Evolutionary conservation across 2,329 filamentous ascomycete species (phyloP).

Genomic region (Ascochyta pisi): DNA sequence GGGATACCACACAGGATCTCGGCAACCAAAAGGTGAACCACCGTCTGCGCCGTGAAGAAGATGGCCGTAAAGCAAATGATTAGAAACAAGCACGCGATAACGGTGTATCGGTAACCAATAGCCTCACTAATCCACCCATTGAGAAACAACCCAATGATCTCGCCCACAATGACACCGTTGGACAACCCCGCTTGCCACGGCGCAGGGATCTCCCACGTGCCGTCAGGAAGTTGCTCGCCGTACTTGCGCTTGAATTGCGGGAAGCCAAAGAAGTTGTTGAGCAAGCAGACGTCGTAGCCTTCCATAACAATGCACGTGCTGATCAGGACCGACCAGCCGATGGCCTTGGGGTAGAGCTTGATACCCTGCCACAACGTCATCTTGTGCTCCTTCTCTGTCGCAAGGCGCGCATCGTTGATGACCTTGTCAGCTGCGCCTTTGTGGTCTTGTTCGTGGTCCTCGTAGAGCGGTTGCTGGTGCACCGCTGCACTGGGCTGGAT

Average conservation of each 20-base stretch:
- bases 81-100: slow-evolving; percentile 53
- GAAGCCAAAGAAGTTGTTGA: slow-evolving; percentile 77
- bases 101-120: slow-evolving; percentile 56
- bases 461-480: slow-evolving; percentile 13
- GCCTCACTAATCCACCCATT: slow-evolving; percentile 56
- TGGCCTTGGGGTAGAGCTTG: slow-evolving; percentile 84
- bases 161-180: slow-evolving; percentile 57
- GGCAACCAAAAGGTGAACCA: slow-evolving; percentile 53
- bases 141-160: slow-evolving; percentile 56
- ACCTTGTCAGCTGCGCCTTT: slow-evolving; percentile 41
- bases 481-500: slow-evolving; percentile 26
- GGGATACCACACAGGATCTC: slow-evolving; percentile 58
- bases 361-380: slow-evolving; percentile 74
- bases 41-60: slow-evolving; percentile 58
- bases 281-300: slow-evolving; percentile 81
- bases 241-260: slow-evolving; percentile 57
- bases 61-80: slow-evolving; percentile 56
- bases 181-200: slow-evolving; percentile 56
- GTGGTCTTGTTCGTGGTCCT: slow-evolving; percentile 29
- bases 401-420: slow-evolving; percentile 52
- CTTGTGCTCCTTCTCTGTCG: slow-evolving; percentile 57
- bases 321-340: slow-evolving; percentile 82
- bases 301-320: slow-evolving; percentile 94
- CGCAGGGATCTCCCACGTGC: slow-evolving; percentile 53
- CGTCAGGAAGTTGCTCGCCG: slow-evolving; percentile 50